phyloP scores from a whole-genome alignment of 2,329 filamentous ascomycete genomes.

The Botrytis tulipae region DNA sequence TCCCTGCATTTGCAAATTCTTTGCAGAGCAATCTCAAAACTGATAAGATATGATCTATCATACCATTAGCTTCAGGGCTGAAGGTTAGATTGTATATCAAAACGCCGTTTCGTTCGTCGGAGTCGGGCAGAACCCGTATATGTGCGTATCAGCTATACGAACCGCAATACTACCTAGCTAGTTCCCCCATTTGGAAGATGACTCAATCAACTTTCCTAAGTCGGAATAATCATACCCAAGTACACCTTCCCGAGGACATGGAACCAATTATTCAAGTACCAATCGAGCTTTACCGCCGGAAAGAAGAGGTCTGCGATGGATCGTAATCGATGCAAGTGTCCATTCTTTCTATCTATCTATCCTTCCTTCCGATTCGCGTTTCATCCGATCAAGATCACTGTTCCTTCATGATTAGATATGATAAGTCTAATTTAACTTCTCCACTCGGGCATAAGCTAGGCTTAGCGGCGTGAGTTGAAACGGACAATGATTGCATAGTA shows the following conservation, averaged over 20 bases:
- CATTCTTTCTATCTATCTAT: background rate
- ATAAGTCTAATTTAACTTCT: background rate
- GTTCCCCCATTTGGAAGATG: background rate
- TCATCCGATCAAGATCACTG: background rate
- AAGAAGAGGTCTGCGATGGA: background rate
- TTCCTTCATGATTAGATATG: background rate
- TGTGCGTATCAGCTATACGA: background rate
- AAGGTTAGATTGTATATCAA: background rate
- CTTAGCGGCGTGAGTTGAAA: background rate
- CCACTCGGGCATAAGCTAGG: background rate
- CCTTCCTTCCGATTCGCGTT: background rate
- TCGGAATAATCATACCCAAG: background rate
- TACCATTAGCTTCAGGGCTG: background rate
- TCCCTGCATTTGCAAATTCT: slow-evolving; percentile 8
- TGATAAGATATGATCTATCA: slow-evolving; percentile 3
- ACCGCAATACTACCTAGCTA: background rate
- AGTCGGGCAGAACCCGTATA: slow-evolving; percentile 3
- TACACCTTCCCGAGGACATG: background rate
- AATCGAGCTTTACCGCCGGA: background rate
- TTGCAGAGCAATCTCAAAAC: background rate
- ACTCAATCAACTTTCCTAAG: background rate
- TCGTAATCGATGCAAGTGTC: background rate
- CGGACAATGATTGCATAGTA: background rate
- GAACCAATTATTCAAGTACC: background rate
- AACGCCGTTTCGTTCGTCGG: background rate